These are phyloP conservation scores for Arbutus unedo DNA, from an alignment of 148 eudicot genomes.

Conservation along the genomic window DNA sequence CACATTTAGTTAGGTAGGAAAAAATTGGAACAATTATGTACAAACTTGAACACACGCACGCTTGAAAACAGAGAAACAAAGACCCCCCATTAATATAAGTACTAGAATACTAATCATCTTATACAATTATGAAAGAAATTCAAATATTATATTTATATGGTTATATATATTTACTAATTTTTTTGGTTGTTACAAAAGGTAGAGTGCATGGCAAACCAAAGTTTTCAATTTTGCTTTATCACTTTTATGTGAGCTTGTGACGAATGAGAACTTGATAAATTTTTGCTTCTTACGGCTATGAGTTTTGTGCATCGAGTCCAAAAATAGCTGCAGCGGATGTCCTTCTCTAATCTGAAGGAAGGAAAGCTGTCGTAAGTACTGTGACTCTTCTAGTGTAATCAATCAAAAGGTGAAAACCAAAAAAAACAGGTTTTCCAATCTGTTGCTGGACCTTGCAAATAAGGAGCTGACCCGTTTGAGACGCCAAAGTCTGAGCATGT, in stretches of 20 bases:
- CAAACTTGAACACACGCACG: too few relatives aligned
- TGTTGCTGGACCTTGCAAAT: constrained; percentile 65
- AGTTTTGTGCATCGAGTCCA: constrained; percentile 57
- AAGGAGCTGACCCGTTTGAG: constrained; percentile 88
- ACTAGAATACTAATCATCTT: too few relatives aligned
- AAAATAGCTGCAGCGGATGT: constrained; percentile 51
- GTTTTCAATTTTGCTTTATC: background rate
- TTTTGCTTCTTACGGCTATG: constrained; percentile 10
- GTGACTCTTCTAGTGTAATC: background rate
- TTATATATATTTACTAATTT: too few relatives aligned
- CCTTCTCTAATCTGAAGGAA: constrained; percentile 53
- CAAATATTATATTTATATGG: too few relatives aligned
- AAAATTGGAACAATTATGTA: too few relatives aligned
- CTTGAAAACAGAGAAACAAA: too few relatives aligned
- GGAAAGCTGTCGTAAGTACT: constrained; percentile 13
- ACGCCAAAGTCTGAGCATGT: constrained; percentile 93
- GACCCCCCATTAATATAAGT: too few relatives aligned
- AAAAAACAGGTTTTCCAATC: background rate
- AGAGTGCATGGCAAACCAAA: background rate
- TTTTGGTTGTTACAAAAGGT: too few relatives aligned
- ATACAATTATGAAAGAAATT: too few relatives aligned
- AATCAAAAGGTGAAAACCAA: background rate
- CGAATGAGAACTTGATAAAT: background rate
- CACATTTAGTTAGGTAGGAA: too few relatives aligned
- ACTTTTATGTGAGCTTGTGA: background rate